These are phyloP conservation scores for Pythium phragmitis DNA, from an alignment of 352 stramenopile genomes.

Conservation along the genomic window DNA sequence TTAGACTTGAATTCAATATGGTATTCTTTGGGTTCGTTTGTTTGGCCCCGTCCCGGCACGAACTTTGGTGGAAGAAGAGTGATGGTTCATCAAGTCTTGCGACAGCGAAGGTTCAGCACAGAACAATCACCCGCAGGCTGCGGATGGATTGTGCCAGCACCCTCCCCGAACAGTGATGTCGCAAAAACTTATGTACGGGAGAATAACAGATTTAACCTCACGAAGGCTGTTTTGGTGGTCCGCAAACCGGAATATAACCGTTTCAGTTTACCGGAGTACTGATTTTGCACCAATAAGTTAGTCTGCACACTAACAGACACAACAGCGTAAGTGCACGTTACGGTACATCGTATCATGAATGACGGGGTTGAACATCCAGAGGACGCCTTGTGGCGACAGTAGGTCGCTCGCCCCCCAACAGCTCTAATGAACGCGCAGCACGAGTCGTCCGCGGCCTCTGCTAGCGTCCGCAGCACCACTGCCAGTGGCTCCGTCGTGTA, in stretches of 20 bases:
- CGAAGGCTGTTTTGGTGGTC: neutral
- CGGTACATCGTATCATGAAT: constrained; percentile 2
- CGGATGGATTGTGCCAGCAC: neutral
- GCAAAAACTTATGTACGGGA: neutral
- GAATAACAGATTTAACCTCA: neutral
- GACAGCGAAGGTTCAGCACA: constrained; percentile 19
- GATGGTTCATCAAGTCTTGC: constrained; percentile 21
- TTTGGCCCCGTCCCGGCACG: neutral
- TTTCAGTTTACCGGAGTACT: neutral
- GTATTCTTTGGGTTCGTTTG: neutral
- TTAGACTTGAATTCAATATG: constrained; percentile 23
- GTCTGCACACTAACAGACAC: constrained; percentile 4
- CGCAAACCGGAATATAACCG: neutral
- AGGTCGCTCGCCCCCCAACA: constrained; percentile 18
- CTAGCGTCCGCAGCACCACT: constrained; percentile 73
- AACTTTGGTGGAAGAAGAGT: constrained; percentile 15
- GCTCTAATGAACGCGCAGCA: constrained; percentile 15
- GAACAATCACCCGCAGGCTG: neutral
- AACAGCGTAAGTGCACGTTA: neutral
- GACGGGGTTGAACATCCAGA: neutral
- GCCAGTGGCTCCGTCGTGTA: constrained; percentile 87
- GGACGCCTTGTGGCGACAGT: neutral
- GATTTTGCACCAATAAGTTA: neutral
- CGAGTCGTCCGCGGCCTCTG: constrained; percentile 15
- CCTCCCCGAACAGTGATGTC: constrained; percentile 2